phyloP scores from a whole-genome alignment of 768 basidiomycete genomes.

The Pleurotus platypus region DNA sequence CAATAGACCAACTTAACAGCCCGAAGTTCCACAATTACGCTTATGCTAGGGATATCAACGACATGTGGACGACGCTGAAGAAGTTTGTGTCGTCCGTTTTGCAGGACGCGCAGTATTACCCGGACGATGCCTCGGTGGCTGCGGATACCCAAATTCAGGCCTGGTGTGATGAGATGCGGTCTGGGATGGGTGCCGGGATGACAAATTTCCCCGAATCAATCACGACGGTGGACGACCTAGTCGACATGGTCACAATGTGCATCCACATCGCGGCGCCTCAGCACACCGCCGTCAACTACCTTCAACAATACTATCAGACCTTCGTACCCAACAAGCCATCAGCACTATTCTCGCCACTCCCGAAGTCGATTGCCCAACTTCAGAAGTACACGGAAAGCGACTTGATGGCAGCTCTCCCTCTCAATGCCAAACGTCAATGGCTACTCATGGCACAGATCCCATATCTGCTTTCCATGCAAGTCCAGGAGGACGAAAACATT shows the following conservation, averaged over 20 bases:
- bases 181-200: slow-evolving; percentile 17
- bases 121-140: slow-evolving; percentile 18
- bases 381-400: slow-evolving; percentile 15
- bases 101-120: slow-evolving; percentile 10
- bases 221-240: slow-evolving; percentile 21
- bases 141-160: slow-evolving; percentile 15
- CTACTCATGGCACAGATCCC: slow-evolving; percentile 25
- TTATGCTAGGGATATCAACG: slow-evolving; percentile 21
- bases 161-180: slow-evolving; percentile 22
- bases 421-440: slow-evolving; percentile 21
- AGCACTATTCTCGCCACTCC: slow-evolving; percentile 20
- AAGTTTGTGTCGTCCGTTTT: slow-evolving; percentile 20
- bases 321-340: slow-evolving; percentile 28
- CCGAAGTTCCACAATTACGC: slow-evolving; percentile 26
- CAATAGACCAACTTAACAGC: slow-evolving; percentile 19
- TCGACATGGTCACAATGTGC: slow-evolving; percentile 27
- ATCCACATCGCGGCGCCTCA: slow-evolving; percentile 28
- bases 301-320: slow-evolving; percentile 29
- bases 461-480: slow-evolving; percentile 23
- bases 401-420: slow-evolving; percentile 19
- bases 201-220: slow-evolving; percentile 20
- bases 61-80: slow-evolving; percentile 23
- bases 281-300: slow-evolving; percentile 30
- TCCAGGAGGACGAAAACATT: slow-evolving; percentile 21
- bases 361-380: slow-evolving; percentile 17